phyloP scores from a whole-genome alignment of 495 filamentous ascomycete genomes.

The Terfezia boudieri region DNA sequence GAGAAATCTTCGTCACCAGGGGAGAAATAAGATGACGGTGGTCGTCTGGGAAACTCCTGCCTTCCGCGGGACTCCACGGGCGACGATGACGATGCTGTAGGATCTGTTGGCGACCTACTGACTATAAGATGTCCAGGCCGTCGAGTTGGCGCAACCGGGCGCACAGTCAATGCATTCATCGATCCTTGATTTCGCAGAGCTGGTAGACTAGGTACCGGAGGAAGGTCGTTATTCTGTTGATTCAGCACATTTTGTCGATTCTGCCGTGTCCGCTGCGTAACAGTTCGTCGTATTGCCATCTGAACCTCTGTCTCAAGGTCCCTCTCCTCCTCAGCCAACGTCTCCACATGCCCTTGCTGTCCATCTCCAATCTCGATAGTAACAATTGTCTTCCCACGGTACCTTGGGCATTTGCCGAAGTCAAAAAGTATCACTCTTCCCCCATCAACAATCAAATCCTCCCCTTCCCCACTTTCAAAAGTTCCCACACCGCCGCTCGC shows the following conservation, averaged over 20 bases:
- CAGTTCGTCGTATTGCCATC: constrained; percentile 53
- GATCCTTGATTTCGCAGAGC: neutral
- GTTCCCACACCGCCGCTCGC: constrained; percentile 50
- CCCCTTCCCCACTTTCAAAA: constrained; percentile 38
- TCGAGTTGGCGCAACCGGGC: constrained; percentile 15
- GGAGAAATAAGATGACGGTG: constrained; percentile 4
- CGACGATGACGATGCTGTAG: constrained; percentile 23
- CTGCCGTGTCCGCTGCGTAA: constrained; percentile 30
- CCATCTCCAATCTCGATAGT: constrained; percentile 54
- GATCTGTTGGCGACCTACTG: neutral
- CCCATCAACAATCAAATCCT: constrained; percentile 59
- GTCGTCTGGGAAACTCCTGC: constrained; percentile 3
- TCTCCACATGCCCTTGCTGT: constrained; percentile 32
- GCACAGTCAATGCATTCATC: neutral
- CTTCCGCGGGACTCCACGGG: constrained; percentile 21
- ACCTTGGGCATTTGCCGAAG: constrained; percentile 36
- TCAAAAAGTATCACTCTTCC: constrained; percentile 59
- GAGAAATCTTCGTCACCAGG: constrained; percentile 1
- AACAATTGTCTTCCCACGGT: constrained; percentile 34
- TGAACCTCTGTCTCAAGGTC: constrained; percentile 67
- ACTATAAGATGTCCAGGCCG: neutral
- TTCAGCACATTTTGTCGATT: constrained; percentile 14
- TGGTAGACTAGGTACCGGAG: neutral
- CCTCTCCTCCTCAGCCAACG: constrained; percentile 46
- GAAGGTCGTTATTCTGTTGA: constrained; percentile 1